Evolutionary conservation across 2,329 filamentous ascomycete species (phyloP).

Genomic region (Conoideocrella luteorostrata): DNA sequence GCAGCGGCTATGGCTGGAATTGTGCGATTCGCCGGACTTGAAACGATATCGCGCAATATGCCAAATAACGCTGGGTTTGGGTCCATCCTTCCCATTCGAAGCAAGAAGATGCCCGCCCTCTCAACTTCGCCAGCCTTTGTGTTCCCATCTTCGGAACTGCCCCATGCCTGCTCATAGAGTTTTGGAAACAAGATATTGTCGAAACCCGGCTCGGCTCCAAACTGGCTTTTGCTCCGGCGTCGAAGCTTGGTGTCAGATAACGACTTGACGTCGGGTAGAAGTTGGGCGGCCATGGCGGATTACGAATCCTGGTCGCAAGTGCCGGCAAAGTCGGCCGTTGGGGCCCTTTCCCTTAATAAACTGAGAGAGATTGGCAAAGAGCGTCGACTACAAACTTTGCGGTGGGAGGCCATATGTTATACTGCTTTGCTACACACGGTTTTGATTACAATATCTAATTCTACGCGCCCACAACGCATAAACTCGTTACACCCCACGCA

Average conservation of each 20-base stretch:
- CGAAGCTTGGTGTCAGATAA: slow-evolving; percentile 5
- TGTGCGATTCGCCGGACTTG: slow-evolving; percentile 17
- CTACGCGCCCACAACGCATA: no score
- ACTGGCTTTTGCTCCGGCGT: slow-evolving; percentile 8
- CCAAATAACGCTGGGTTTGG: slow-evolving; percentile 16
- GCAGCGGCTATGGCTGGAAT: slow-evolving; percentile 21
- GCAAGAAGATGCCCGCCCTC: slow-evolving; percentile 24
- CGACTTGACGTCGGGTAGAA: background rate
- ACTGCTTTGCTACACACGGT: no score
- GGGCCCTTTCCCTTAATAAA: no score
- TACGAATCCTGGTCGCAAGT: no score
- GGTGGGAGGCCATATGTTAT: no score
- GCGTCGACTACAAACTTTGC: no score
- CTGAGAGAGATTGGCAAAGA: no score
- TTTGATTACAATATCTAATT: no score
- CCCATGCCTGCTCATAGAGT: slow-evolving; percentile 27
- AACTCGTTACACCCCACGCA: no score
- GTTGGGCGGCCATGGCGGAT: background rate
- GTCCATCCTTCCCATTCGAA: slow-evolving; percentile 22
- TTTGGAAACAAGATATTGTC: slow-evolving; percentile 26
- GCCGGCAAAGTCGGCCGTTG: no score
- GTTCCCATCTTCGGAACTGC: slow-evolving; percentile 11
- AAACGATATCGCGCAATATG: slow-evolving; percentile 22
- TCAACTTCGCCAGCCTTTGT: slow-evolving; percentile 20
- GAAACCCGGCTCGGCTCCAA: slow-evolving; percentile 5